These are phyloP conservation scores for Theobroma cacao DNA, from an alignment of 345 rosid genomes.

Conservation along the genomic window DNA sequence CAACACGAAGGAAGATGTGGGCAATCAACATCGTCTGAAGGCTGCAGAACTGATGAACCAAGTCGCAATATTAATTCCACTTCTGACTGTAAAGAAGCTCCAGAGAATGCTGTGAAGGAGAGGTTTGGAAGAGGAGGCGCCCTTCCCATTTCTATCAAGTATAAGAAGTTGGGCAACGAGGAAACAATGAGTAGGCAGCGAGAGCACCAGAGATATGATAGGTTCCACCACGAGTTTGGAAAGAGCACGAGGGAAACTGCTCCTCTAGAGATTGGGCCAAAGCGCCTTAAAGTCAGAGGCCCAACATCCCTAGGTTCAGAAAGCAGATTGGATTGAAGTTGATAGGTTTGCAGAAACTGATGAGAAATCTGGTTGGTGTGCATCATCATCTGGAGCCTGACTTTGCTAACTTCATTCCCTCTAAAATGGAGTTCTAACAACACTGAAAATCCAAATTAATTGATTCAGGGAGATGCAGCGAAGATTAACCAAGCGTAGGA, in stretches of 20 bases:
- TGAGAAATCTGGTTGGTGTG: conserved; percentile 25
- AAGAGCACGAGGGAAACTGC: conserved; percentile 38
- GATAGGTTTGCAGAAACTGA: conserved; percentile 14
- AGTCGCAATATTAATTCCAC: conserved; percentile 7
- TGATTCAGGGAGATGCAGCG: conserved; percentile 45
- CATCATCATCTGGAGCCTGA: conserved; percentile 37
- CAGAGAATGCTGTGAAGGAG: conserved; percentile 29
- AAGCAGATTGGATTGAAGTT: conserved; percentile 40
- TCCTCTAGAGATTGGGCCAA: conserved; percentile 48
- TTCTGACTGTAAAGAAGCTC: conserved; percentile 30
- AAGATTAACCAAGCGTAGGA: conserved; percentile 45
- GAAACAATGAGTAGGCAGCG: conserved; percentile 31
- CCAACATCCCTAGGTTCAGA: conserved; percentile 43
- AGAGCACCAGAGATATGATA: conserved; percentile 33
- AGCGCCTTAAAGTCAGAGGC: conserved; percentile 66
- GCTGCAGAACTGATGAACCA: conserved; percentile 29
- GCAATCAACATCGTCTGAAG: conserved; percentile 26
- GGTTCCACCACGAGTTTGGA: conserved; percentile 31
- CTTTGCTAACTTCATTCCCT: conserved; percentile 45
- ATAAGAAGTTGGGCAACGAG: conserved; percentile 36
- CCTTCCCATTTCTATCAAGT: conserved; percentile 47
- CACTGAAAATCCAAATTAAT: conserved; percentile 28
- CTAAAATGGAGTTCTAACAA: conserved; percentile 52
- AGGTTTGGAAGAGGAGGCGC: conserved; percentile 33
- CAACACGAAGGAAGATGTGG: conserved; percentile 40